Base-by-base conservation (phyloP, 129 eudicot genomes). In the Dittrichia graveolens region DNA sequence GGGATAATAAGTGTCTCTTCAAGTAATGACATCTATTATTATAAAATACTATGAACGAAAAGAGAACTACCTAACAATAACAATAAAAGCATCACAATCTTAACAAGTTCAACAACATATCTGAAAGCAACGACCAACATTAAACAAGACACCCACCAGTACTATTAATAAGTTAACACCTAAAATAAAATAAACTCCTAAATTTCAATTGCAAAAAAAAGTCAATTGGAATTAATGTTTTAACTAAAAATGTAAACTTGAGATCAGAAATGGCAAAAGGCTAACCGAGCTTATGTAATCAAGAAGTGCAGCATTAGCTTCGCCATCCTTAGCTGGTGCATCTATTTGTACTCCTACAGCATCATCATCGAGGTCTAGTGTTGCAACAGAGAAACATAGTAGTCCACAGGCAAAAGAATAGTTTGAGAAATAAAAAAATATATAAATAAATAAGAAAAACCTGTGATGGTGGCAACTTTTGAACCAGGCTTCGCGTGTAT, bases 401-500 rank as follows among this genome's bases (percentile, higher is more conserved):
- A 67, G 53, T 38, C 53, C 12, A 44, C 59, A 75, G 39, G 41
- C 4, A 42, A 0, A 58, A 58, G 4, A 38, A 39, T 1, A 58
- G 12, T 67, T 67, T 37, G 41, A 45, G 7, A 35, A 43, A 44
- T 11, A 57, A 10, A 15, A 61, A 47, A 72, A n/a, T n/a, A 24
- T 24, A 24, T n/a, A 24, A 24, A 24, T 24, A 24, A 24, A 24
- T 24, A 24, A 24, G 31, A 2, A 37, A 37, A 3, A 91, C 98
- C 95, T 31, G 98, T 92, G 77, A 93, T 79, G 78, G 96, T 59
- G 81, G 98, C 86, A 69, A 85, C 65, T 78, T 87, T 93, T 41
- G 98, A 89, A 70, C 92, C 98, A 64, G 98, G 98, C 85, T 89
- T 93, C 65, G 98, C 98, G 79, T 93, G 98, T 82, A 93, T 75